Base-by-base conservation (phyloP, 176 grass and related monocot genomes). In the Cocos nucifera region DNA sequence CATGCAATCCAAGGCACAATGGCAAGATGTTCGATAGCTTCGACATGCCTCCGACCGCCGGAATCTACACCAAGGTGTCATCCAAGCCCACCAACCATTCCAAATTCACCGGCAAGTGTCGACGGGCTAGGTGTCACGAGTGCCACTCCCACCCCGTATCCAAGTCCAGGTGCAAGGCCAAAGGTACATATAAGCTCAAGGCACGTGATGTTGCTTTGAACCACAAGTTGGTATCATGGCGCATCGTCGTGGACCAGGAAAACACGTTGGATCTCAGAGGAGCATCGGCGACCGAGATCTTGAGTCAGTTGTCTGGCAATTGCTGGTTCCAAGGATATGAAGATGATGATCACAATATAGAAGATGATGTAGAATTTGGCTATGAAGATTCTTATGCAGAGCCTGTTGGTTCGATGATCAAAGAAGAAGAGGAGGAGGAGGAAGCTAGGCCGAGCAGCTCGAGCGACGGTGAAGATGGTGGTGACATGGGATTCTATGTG, bases 151-250 rank as follows among this genome's bases (percentile, higher is more conserved):
- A 85, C 39, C 90, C 90, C 4, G 70, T 61, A 48, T 58, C 58
- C 63, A 95, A 95, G 77, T 84, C 83, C 24, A 51, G 54, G 49
- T 76, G 83, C 76, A 97, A 91, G 73, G 55, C 81, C 23, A 97
- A 97, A 51, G 87, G 87, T 19, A 50, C 81, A 4, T 66, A 78
- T 78, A 97, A 97, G 79, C 87, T 88, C 15, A 80, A 59, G 69
- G 75, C 84, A 20, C 57, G 63, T 69, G 93, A 97, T 54, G 87
- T 97, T 22, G 75, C 77, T 29, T 75, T 91, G 61, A 97, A 97
- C 66, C 84, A 97, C 75, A 75, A 73, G 39, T 71, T 97, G 66
- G 75, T 78, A 8, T 87, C 81, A 12, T 97, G 93, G 87, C 73
- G 87, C 35, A 65, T 91, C 51, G 73, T 80, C 58, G 78, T 66